These are phyloP conservation scores for Ogataea pini DNA, from an alignment of 805 yeast species.

Conservation along the genomic window DNA sequence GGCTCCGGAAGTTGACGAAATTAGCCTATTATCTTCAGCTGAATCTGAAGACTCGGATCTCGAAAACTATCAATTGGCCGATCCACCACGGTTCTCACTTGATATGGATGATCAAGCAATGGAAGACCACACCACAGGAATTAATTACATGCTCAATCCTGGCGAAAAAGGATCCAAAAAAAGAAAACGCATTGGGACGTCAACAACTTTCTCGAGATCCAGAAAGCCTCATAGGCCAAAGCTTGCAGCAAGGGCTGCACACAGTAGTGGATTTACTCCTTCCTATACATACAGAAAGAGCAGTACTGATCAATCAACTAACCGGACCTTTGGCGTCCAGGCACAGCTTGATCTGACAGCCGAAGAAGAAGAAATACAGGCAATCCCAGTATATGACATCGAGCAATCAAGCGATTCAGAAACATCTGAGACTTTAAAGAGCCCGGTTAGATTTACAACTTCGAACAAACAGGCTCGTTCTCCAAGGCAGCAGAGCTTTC, in stretches of 20 bases:
- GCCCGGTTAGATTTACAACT: neutral
- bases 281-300: neutral
- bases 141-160: conserved; percentile 30
- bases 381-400: neutral
- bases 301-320: neutral
- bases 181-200: neutral
- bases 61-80: neutral
- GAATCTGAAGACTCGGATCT: conserved; percentile 12
- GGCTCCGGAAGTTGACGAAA: conserved; percentile 10
- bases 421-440: neutral
- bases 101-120: conserved; percentile 25
- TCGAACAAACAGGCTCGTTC: neutral
- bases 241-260: neutral
- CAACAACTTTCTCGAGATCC: neutral
- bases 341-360: neutral
- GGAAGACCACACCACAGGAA: conserved; percentile 30
- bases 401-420: neutral
- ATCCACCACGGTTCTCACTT: neutral
- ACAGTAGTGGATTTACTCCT: neutral
- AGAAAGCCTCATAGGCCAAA: neutral
- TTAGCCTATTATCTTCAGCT: conserved; percentile 15
- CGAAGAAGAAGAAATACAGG: neutral
- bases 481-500: neutral
- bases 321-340: neutral
- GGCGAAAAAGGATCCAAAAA: neutral